phyloP scores from a whole-genome alignment of 345 rosid genomes.

The Bretschneidera sinensis region DNA sequence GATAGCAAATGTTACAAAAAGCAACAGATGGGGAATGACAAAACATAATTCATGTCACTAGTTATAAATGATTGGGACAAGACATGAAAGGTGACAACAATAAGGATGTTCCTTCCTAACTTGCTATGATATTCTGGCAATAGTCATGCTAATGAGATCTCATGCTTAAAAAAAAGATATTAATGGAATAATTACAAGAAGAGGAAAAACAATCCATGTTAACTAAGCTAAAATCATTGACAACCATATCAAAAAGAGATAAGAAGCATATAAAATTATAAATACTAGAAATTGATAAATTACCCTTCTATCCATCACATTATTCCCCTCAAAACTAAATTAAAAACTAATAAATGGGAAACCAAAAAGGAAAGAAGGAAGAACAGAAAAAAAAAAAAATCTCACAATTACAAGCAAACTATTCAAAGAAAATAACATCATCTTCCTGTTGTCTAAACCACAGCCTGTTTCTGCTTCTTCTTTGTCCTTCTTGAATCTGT shows the following conservation, averaged over 20 bases:
- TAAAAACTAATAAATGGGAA: conserved; percentile 20
- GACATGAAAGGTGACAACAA: neutral
- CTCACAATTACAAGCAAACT: conserved; percentile 38
- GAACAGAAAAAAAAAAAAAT: conserved; percentile 7
- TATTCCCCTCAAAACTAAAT: conserved; percentile 21
- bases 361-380: conserved; percentile 4
- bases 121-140: too few species aligned
- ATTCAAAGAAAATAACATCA: conserved; percentile 21
- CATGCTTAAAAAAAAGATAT: too few species aligned
- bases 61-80: neutral
- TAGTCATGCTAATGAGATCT: too few species aligned
- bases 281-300: conserved; percentile 19
- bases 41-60: too few species aligned
- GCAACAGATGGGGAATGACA: too few species aligned
- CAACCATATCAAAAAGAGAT: neutral
- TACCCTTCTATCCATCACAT: conserved; percentile 21
- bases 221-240: too few species aligned
- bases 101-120: too few species aligned
- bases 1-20: too few species aligned
- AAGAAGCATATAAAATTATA: neutral
- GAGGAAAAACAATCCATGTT: too few species aligned
- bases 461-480: conserved; percentile 17
- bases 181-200: too few species aligned
- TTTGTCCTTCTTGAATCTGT: conserved; percentile 17
- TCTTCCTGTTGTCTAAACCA: conserved; percentile 26